Conservation (phyloP, 352 stramenopile genomes). For the Pythium brassicae region DNA sequence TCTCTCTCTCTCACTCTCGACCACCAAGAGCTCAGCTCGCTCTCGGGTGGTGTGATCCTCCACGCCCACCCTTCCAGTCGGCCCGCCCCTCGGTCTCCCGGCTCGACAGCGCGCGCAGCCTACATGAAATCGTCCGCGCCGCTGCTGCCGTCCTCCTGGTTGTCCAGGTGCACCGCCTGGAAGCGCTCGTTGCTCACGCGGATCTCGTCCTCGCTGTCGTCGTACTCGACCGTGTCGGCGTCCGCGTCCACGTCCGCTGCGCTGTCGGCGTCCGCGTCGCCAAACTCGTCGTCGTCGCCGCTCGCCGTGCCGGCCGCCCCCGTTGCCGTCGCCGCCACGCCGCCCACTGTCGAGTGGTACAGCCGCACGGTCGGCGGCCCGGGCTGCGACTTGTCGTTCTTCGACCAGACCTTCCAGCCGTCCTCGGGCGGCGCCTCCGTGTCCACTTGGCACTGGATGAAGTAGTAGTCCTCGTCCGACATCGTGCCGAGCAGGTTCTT, state of each 20-base stretch:
- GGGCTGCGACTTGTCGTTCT: conserved; percentile 74
- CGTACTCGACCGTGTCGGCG: conserved; percentile 84
- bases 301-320: conserved; percentile 1
- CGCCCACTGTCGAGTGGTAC: conserved; percentile 58
- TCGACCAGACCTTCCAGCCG: conserved; percentile 84
- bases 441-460: conserved; percentile 76
- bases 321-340: conserved; percentile 3
- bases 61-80: no score
- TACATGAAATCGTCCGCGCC: conserved; percentile 81
- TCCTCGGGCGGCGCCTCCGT: conserved; percentile 72
- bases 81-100: no score
- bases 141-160: conserved; percentile 69
- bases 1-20: no score
- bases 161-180: conserved; percentile 83
- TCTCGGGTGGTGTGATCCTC: no score
- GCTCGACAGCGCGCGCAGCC: not conserved
- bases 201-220: conserved; percentile 89
- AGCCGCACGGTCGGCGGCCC: conserved; percentile 65
- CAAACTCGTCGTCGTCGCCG: conserved; percentile 2
- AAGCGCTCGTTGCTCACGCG: conserved; percentile 88
- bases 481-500: conserved; percentile 80
- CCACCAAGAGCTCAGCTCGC: no score
- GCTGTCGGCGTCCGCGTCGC: conserved; percentile 43
- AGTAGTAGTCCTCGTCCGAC: conserved; percentile 87
- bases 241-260: conserved; percentile 70